Evolutionary conservation across 768 basidiomycete genomes (phyloP).

Genomic region (Megacollybia marginata): DNA sequence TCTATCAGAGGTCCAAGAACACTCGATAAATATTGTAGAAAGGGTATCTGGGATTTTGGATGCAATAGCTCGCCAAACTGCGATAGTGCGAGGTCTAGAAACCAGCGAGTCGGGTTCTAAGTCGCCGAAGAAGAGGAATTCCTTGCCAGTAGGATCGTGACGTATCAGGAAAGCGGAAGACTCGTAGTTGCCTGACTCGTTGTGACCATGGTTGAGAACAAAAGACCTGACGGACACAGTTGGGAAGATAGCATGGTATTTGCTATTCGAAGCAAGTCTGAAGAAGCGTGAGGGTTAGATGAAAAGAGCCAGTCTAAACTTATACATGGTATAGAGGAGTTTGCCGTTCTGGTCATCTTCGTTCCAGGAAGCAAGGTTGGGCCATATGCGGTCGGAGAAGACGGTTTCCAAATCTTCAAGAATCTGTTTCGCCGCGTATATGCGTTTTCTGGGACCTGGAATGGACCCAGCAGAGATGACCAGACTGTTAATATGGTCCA

Average conservation of each 20-base stretch:
- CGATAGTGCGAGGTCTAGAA: constrained; percentile 45
- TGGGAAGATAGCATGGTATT: constrained; percentile 44
- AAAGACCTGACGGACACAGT: constrained; percentile 59
- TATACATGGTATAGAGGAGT: constrained; percentile 56
- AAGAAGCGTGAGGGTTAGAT: constrained; percentile 4
- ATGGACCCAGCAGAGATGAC: constrained; percentile 80
- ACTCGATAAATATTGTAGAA: constrained; percentile 88
- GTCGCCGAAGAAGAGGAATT: constrained; percentile 93
- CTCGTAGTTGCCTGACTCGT: constrained; percentile 50
- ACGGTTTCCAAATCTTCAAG: constrained; percentile 63
- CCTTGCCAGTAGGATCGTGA: constrained; percentile 48
- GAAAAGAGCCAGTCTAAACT: constrained; percentile 17
- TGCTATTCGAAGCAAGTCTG: constrained; percentile 45
- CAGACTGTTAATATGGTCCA: constrained; percentile 84
- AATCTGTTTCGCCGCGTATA: constrained; percentile 53
- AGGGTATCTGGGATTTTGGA: constrained; percentile 63
- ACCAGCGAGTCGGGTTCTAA: constrained; percentile 81
- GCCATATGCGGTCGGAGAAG: constrained; percentile 81
- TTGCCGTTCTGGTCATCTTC: constrained; percentile 52
- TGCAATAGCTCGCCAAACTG: constrained; percentile 81
- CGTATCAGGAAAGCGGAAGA: constrained; percentile 84
- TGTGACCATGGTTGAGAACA: constrained; percentile 68
- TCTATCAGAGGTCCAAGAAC: constrained; percentile 78
- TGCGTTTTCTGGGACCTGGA: constrained; percentile 49
- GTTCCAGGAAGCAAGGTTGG: constrained; percentile 72